These are phyloP conservation scores for Gynostemma pentaphyllum DNA, from an alignment of 306 rosid species.

Conservation along the genomic window DNA sequence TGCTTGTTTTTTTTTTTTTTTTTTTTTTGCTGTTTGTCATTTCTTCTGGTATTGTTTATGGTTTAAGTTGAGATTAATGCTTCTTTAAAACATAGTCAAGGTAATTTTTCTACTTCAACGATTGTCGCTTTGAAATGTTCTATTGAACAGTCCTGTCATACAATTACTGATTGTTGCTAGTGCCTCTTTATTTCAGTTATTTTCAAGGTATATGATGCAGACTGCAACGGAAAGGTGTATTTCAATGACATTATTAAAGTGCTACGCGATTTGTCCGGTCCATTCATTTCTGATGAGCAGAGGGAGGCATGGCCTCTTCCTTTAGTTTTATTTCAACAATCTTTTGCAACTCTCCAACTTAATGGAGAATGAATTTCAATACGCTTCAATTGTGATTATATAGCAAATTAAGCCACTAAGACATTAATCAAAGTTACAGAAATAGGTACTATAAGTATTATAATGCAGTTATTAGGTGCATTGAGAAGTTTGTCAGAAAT, in stretches of 20 bases:
- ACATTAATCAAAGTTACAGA: no score
- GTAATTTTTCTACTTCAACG: background rate
- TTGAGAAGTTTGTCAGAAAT: background rate
- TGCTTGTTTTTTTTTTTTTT: background rate
- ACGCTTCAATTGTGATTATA: background rate
- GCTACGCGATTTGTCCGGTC: constrained; percentile 65
- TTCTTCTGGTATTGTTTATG: background rate
- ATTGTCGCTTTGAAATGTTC: background rate
- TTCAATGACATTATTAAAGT: constrained; percentile 66
- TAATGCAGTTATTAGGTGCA: background rate
- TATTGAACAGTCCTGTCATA: background rate
- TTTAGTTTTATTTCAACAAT: background rate
- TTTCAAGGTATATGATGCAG: constrained; percentile 77
- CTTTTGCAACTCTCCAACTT: background rate
- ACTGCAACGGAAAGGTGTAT: constrained; percentile 66
- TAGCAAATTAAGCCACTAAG: background rate
- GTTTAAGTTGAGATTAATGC: background rate
- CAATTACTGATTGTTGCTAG: background rate
- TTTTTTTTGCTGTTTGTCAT: background rate
- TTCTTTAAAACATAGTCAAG: background rate
- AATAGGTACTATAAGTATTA: no score
- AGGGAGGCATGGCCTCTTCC: constrained; percentile 55
- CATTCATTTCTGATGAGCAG: constrained; percentile 72
- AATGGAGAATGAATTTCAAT: background rate
- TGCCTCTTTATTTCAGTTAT: constrained; percentile 36